Percentiles rank a stretch among this genome's conserved stretches.
These are phyloP conservation scores for Adansonia rubrostipa DNA, from an alignment of 441 rosid species.

Conservation along the genomic window DNA sequence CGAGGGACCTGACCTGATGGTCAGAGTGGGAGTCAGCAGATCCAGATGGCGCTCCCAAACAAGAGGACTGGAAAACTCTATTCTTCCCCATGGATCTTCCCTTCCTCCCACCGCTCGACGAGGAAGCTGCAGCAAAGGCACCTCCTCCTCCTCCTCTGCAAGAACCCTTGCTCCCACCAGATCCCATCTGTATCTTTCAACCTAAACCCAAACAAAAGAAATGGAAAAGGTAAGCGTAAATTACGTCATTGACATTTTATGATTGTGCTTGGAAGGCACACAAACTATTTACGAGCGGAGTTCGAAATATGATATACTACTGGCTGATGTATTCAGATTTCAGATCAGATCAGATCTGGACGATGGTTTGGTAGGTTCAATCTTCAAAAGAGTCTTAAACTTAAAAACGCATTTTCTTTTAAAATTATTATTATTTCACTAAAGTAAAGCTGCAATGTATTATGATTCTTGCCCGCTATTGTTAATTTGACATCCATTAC, in stretches of 20 bases:
- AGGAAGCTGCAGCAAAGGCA: too few relatives aligned
- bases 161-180: conserved; percentile 71
- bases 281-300: conserved; percentile 24
- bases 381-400: too few relatives aligned
- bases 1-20: conserved; percentile 54
- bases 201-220: not conserved
- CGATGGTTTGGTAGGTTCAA: not conserved
- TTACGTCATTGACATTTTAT: not conserved
- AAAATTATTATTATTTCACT: too few relatives aligned
- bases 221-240: not conserved
- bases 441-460: too few relatives aligned
- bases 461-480: too few relatives aligned
- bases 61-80: conserved; percentile 70
- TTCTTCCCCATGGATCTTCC: conserved; percentile 53
- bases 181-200: conserved; percentile 62
- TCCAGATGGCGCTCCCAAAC: conserved; percentile 70
- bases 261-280: conserved; percentile 22
- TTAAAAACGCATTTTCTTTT: too few relatives aligned
- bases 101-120: conserved; percentile 38
- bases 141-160: conserved; percentile 28
- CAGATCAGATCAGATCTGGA: conserved; percentile 21
- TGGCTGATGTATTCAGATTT: not conserved
- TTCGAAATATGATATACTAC: conserved; percentile 14
- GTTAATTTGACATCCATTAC: too few relatives aligned
- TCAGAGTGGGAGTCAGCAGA: conserved; percentile 47